A percentile compares a stretch with the other conserved stretches of the same genome.
phyloP scores from a whole-genome alignment of 2,329 filamentous ascomycete genomes.

The Sclerotinia trifoliorum region DNA sequence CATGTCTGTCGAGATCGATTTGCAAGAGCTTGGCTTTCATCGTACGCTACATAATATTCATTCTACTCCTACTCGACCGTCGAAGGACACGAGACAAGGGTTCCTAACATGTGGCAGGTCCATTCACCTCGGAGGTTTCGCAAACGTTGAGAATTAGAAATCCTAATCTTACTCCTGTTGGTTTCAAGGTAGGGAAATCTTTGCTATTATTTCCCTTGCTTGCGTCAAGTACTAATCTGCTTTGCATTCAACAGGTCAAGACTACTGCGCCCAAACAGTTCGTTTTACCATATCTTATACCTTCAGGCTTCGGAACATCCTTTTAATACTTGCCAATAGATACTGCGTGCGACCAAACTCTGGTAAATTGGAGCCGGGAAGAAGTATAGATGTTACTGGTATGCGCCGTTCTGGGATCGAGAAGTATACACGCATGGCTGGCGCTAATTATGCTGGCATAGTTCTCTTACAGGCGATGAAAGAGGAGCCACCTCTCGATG shows the following conservation, averaged over 20 bases:
- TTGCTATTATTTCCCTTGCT: slow-evolving; percentile 27
- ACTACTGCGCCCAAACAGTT: slow-evolving; percentile 99
- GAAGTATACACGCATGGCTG: background rate
- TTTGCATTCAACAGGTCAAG: slow-evolving; percentile 69
- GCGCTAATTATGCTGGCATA: slow-evolving; percentile 42
- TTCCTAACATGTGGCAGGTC: slow-evolving; percentile 48
- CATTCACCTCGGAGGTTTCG: slow-evolving; percentile 64
- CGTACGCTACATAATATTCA: slow-evolving; percentile 57
- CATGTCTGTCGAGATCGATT: slow-evolving; percentile 96
- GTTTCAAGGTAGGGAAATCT: slow-evolving; percentile 61
- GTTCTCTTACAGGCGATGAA: slow-evolving; percentile 98
- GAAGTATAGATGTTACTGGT: slow-evolving; percentile 92
- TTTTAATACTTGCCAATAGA: slow-evolving; percentile 49
- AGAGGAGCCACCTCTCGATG: slow-evolving; percentile 80
- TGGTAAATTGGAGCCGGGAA: slow-evolving; percentile 87
- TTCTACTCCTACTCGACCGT: background rate
- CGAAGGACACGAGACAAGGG: slow-evolving; percentile 19
- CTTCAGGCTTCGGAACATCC: background rate
- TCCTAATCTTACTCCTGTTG: slow-evolving; percentile 59
- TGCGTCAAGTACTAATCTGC: background rate
- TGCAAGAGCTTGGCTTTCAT: slow-evolving; percentile 86
- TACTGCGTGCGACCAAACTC: slow-evolving; percentile 98
- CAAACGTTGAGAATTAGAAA: slow-evolving; percentile 66
- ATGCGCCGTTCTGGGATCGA: slow-evolving; percentile 39
- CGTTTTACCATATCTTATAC: slow-evolving; percentile 39